Conservation (phyloP, 1,139 yeast genomes). For the Candida glucosophila region DNA sequence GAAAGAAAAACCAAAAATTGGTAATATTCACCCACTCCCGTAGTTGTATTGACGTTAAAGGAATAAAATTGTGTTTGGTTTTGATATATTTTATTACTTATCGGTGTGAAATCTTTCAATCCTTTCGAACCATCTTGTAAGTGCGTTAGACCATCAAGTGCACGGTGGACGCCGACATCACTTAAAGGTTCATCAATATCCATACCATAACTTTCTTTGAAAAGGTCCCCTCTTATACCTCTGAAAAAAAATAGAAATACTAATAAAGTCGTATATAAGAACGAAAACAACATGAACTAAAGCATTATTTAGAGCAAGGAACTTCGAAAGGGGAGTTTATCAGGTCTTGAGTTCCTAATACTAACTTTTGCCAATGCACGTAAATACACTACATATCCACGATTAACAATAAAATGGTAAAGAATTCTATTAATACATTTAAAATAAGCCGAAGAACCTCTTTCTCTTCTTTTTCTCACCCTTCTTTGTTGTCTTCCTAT, state of each 20-base stretch:
- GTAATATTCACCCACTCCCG: constrained; percentile 40
- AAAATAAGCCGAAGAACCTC: constrained; percentile 32
- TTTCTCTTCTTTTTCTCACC: constrained; percentile 17
- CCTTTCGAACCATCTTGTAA: constrained; percentile 14
- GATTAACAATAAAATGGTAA: no score
- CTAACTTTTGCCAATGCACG: no score
- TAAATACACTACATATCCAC: no score
- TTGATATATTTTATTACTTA: constrained; percentile 27
- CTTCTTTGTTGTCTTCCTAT: constrained; percentile 2
- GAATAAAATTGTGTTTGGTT: constrained; percentile 35
- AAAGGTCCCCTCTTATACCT: no score
- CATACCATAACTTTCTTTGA: constrained; percentile 6
- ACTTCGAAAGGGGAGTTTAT: no score
- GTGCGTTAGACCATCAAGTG: constrained; percentile 1
- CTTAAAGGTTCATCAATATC: constrained; percentile 7
- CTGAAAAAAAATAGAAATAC: no score
- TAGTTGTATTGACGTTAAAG: constrained; percentile 36
- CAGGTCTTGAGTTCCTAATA: no score
- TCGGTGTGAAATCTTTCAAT: constrained; percentile 38
- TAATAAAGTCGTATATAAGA: no score
- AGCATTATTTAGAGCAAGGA: no score
- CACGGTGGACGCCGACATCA: constrained; percentile 1
- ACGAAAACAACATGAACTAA: no score
- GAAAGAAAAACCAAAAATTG: constrained; percentile 50
- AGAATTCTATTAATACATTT: no score